These are phyloP conservation scores for Fusarium newnesense DNA, from an alignment of 2,329 filamentous ascomycete genomes.

Conservation along the genomic window DNA sequence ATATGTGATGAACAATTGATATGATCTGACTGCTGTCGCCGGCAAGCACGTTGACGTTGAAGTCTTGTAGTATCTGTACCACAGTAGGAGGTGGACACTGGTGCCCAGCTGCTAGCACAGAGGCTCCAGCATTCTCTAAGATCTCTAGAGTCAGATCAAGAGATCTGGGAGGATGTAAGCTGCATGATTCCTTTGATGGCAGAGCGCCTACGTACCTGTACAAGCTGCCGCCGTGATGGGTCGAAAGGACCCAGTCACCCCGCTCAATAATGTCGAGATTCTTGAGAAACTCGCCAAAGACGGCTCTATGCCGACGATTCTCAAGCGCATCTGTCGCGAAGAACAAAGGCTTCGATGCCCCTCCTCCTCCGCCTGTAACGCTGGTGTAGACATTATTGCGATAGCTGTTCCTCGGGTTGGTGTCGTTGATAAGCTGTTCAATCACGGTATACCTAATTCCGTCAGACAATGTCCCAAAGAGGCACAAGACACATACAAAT, in stretches of 20 bases:
- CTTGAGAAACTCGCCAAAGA: slow-evolving; percentile 48
- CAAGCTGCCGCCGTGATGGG: slow-evolving; percentile 49
- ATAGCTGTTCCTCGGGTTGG: slow-evolving; percentile 48
- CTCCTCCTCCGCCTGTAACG: slow-evolving; percentile 53
- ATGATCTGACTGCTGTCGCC: slow-evolving; percentile 54
- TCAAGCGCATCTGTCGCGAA: slow-evolving; percentile 54
- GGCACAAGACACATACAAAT: slow-evolving; percentile 21
- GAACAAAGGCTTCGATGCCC: slow-evolving; percentile 46
- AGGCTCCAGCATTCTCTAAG: slow-evolving; percentile 54
- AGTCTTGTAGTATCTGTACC: slow-evolving; percentile 43
- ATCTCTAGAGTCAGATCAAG: slow-evolving; percentile 54
- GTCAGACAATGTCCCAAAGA: background rate
- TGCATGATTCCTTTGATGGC: fast-evolving
- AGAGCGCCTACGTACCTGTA: slow-evolving; percentile 48
- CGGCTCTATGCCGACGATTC: slow-evolving; percentile 53
- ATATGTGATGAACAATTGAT: slow-evolving; percentile 50
- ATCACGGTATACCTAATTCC: slow-evolving; percentile 47
- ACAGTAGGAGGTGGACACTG: slow-evolving; percentile 42
- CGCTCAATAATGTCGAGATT: slow-evolving; percentile 45
- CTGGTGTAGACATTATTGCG: slow-evolving; percentile 53
- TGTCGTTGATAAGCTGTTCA: slow-evolving; percentile 50
- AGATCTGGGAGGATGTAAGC: slow-evolving; percentile 38
- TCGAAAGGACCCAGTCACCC: slow-evolving; percentile 53
- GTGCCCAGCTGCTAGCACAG: slow-evolving; percentile 51
- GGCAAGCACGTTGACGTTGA: slow-evolving; percentile 50